Percentiles rank a stretch among this genome's conserved stretches.
Conservation (phyloP, 805 yeast species). For the Spathaspora passalidarum region DNA sequence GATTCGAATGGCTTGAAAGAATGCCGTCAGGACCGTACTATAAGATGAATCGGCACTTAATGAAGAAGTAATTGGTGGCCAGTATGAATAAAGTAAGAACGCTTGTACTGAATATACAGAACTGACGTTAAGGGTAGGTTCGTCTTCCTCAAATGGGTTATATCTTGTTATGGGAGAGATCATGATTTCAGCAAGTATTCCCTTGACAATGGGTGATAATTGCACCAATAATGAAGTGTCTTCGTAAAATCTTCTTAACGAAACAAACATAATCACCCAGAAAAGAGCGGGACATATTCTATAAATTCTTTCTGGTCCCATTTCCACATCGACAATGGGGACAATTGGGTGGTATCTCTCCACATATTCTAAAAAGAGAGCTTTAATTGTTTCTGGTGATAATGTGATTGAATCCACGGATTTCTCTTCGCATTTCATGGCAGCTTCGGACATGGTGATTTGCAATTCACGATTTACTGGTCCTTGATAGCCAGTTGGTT, state of each 20-base stretch:
- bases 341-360: slow-evolving; percentile 77
- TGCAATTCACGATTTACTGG: neutral
- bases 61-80: slow-evolving; percentile 97
- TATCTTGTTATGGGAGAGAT: slow-evolving; percentile 87
- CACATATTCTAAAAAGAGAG: slow-evolving; percentile 67
- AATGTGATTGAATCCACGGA: slow-evolving; percentile 66
- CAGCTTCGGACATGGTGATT: slow-evolving; percentile 14
- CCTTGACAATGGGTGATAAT: slow-evolving; percentile 68
- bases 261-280: slow-evolving; percentile 90
- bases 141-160: slow-evolving; percentile 73
- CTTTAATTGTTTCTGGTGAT: slow-evolving; percentile 56
- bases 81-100: slow-evolving; percentile 77
- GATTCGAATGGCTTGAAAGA: slow-evolving; percentile 87
- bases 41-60: slow-evolving; percentile 94
- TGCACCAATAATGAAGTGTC: slow-evolving; percentile 47
- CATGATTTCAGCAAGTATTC: slow-evolving; percentile 80
- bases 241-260: slow-evolving; percentile 61
- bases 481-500: slow-evolving; percentile 1
- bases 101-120: slow-evolving; percentile 95
- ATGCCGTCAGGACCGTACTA: slow-evolving; percentile 91
- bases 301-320: slow-evolving; percentile 81
- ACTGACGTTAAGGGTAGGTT: slow-evolving; percentile 81
- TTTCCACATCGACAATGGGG: slow-evolving; percentile 79
- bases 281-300: slow-evolving; percentile 82
- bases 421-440: slow-evolving; percentile 60